Base-by-base conservation (phyloP, 2,329 filamentous ascomycete genomes). In the Colletotrichum caudatum region DNA sequence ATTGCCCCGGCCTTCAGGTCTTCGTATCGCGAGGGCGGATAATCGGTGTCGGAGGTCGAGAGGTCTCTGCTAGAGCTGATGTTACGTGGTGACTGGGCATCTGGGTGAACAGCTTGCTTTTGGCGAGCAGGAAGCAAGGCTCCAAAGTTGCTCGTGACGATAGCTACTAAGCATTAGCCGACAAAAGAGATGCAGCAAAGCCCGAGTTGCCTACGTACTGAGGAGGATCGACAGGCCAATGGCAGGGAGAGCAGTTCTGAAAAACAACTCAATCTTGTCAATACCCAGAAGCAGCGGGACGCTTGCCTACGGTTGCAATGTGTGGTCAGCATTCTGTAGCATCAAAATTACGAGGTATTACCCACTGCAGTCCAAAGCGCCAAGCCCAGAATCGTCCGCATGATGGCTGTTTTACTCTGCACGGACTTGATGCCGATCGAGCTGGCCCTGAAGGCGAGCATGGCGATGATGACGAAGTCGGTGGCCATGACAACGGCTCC, bases 351-450 rank as follows among this genome's bases (percentile, higher is more conserved):
- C n/a, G 5, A 50, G n/a, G 26, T 20, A 50, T 20, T 9, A 85
- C 86, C 78, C 76, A 89, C 87, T 75, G 80, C 86, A 63, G 84
- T 86, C 88, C 88, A 90, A 41, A 88, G 76, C n/a, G 80, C 82
- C 67, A 88, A 78, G 18, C 82, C 86, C 57, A 81, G 75, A 29
- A 85, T 79, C 23, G 84, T 78, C 1, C 84, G 76, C 33, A 85
- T 75, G 23, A 87, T 75, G 48, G 82, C 80, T 75, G 83, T 87
- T 69, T 78, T 81, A 44, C 80, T 79, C 5, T 76, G 76, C 64
- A 82, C 80, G 48, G 78, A 76, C 12, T 81, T 75, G 11, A 80
- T 70, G 3, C 82, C 81, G 11, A 77, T 78, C 9, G 81, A 81
- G 64, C 85, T 81, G 23, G 82, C 82, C 61, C 80, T 81, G n/a